phyloP scores from a whole-genome alignment of 345 rosid species.

The Ceriops zippeliana region DNA sequence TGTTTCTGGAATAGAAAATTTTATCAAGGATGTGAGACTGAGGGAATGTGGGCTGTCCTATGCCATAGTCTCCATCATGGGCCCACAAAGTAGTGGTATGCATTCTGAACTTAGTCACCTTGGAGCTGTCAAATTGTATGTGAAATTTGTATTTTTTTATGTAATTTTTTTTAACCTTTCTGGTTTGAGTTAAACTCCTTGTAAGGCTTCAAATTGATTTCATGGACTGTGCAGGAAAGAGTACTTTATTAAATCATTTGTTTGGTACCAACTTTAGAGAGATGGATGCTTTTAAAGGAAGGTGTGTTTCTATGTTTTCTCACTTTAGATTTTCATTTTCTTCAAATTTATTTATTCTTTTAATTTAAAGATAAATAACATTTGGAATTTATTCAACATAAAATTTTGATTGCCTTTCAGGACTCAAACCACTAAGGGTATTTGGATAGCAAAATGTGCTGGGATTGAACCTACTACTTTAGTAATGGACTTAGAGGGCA shows the following conservation, averaged over 20 bases:
- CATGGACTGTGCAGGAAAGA: constrained; percentile 70
- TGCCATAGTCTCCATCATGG: constrained; percentile 96
- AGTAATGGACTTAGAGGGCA: constrained; percentile 98
- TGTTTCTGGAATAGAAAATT: constrained; percentile 57
- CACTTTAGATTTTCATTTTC: constrained; percentile 8
- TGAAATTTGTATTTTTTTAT: neutral
- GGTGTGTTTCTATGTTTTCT: constrained; percentile 44
- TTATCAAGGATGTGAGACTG: constrained; percentile 71
- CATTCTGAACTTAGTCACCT: neutral
- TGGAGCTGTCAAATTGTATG: neutral
- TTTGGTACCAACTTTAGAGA: constrained; percentile 89
- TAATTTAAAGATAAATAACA: too few species aligned
- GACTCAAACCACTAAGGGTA: constrained; percentile 97
- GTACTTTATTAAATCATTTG: constrained; percentile 87
- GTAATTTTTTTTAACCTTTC: neutral
- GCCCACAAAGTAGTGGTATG: constrained; percentile 99
- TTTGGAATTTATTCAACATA: neutral
- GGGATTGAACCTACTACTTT: constrained; percentile 93
- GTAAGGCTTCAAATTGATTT: constrained; percentile 24
- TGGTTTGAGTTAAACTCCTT: neutral
- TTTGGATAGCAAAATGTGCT: constrained; percentile 86
- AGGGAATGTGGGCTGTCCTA: constrained; percentile 89
- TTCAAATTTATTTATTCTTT: neutral
- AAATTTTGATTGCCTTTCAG: constrained; percentile 33
- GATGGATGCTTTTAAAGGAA: constrained; percentile 99